Evolutionary conservation across 306 rosid species (phyloP).

Genomic region (Castanopsis chinensis): DNA sequence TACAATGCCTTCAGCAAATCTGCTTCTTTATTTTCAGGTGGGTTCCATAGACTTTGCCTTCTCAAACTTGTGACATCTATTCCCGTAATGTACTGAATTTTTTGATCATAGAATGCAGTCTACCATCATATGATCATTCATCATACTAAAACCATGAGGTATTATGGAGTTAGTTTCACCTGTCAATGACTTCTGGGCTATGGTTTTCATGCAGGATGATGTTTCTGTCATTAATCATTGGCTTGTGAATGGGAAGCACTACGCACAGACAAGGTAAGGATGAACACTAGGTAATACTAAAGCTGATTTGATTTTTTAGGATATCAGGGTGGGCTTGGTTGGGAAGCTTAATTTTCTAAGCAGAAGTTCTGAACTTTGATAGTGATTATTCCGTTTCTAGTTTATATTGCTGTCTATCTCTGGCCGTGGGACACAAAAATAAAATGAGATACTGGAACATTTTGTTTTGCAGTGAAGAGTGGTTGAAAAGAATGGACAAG

Average conservation of each 20-base stretch:
- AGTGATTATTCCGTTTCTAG: background rate
- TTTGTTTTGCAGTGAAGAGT: slow-evolving; percentile 75
- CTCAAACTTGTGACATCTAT: background rate
- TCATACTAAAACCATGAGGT: background rate
- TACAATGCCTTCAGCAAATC: slow-evolving; percentile 92
- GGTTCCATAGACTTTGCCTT: slow-evolving; percentile 12
- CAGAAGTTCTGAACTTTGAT: background rate
- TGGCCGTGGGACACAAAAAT: background rate
- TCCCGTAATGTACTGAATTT: background rate
- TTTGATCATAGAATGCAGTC: background rate
- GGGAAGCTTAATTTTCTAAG: background rate
- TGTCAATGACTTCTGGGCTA: slow-evolving; percentile 8
- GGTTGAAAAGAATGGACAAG: slow-evolving; percentile 90
- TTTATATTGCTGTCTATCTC: background rate
- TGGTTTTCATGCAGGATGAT: slow-evolving; percentile 55
- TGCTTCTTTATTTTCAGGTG: slow-evolving; percentile 90
- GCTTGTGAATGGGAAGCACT: slow-evolving; percentile 88
- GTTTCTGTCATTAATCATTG: slow-evolving; percentile 75
- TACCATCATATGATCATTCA: background rate
- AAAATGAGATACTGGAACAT: background rate
- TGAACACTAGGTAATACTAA: background rate
- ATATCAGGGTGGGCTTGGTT: background rate
- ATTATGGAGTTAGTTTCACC: background rate
- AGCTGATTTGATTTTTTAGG: background rate
- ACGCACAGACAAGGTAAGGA: slow-evolving; percentile 76